Evolutionary conservation across 2,329 filamentous ascomycete species (phyloP), one percentile per base, ranked within the genome.

Genomic region (Verticillium isaacii): DNA sequence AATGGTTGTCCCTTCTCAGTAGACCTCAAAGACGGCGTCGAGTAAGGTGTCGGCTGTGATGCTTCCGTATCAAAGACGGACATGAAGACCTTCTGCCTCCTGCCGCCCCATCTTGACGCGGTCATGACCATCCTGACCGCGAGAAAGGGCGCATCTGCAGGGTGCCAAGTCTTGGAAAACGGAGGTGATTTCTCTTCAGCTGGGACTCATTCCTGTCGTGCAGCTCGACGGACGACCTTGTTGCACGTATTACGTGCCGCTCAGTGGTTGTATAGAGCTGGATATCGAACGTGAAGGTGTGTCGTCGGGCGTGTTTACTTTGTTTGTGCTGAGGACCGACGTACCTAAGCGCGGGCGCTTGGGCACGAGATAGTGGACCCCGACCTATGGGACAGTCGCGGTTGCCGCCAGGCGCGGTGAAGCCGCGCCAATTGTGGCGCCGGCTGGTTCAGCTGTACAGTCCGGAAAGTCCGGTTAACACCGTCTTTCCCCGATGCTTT

Each of bases 31-130:
- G 77, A 69, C 37, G 75, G 74, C 15, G 74, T 77, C 25, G 75
- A 72, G 58, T 73, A 71, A 39, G 82, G 79, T 60, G 82, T 81
- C 52, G 82, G 79, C 69, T 80, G 81, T 17, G 79, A 78, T 66
- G 79, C 68, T 63, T 84, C 79, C 17, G 77, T 78, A 63, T 80
- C 80, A 71, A 87, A 87, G 67, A 86, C 82, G 32, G 84, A 85
- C 64, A 77, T 78, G 66, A 86, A 80, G 54, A 85, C 75, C 64
- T 77, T 80, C 61, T 80, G 78, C 67, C 77, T 82, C 63, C 60
- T 63, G 60, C 56, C 58, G 56, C 29, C 60, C 59, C 63, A 63
- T 59, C 60, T 61, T 25, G 61, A 66, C 17, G 63, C 57, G 36
- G 61, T 61, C 56, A 50, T 54, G 41, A 56, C 56, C 61, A 61